Percentiles rank a stretch among this genome's conserved stretches.
Evolutionary conservation across 495 filamentous ascomycete species (phyloP).

Genomic region (Clohesyomyces aquaticus): DNA sequence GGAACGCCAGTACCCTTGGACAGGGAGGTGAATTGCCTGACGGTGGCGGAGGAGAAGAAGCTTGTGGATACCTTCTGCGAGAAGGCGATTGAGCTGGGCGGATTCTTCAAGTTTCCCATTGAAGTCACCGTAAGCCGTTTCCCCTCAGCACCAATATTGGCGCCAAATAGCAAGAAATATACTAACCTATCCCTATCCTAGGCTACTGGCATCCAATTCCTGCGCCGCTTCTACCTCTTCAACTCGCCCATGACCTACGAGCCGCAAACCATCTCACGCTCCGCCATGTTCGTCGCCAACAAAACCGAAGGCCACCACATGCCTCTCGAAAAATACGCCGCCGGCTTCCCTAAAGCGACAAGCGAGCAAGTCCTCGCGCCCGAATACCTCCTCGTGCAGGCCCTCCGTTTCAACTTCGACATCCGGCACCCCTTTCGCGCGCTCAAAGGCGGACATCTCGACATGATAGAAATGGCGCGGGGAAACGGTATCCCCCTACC

Average conservation of each 20-base stretch:
- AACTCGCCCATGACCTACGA: constrained; percentile 96
- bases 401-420: constrained; percentile 90
- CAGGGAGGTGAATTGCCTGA: constrained; percentile 71
- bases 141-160: background rate
- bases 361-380: constrained; percentile 81
- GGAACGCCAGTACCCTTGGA: constrained; percentile 38
- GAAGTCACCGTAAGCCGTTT: constrained; percentile 68
- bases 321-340: constrained; percentile 66
- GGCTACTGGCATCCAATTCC: constrained; percentile 89
- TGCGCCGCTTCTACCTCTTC: constrained; percentile 90
- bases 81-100: constrained; percentile 41
- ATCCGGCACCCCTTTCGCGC: constrained; percentile 89
- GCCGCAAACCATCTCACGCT: constrained; percentile 80
- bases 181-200: constrained; percentile 40
- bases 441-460: constrained; percentile 82
- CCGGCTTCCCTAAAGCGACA: constrained; percentile 64
- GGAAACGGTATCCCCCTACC: constrained; percentile 55
- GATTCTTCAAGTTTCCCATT: constrained; percentile 70
- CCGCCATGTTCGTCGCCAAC: constrained; percentile 85
- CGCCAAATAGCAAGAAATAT: background rate
- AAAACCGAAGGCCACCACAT: constrained; percentile 88
- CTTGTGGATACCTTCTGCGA: constrained; percentile 83
- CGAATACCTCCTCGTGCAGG: constrained; percentile 89
- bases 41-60: constrained; percentile 76
- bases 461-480: constrained; percentile 67